Evolutionary conservation across 2,329 filamentous ascomycete species (phyloP).

Genomic region (Phialocephala sp.): DNA sequence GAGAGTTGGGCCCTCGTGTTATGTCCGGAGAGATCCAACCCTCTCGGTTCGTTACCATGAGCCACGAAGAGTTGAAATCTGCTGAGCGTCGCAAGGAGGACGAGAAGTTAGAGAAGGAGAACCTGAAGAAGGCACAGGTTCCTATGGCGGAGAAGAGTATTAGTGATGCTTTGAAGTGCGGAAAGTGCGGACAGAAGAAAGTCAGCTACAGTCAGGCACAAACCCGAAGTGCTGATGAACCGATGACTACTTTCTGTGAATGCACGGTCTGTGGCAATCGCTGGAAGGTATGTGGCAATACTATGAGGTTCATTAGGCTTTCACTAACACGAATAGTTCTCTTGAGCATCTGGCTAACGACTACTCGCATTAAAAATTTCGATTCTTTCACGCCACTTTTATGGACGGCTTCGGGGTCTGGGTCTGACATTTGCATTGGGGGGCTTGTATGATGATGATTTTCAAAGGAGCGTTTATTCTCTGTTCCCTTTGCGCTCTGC

Average conservation of each 20-base stretch:
- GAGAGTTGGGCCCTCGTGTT: constrained; percentile 75
- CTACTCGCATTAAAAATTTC: constrained; percentile 20
- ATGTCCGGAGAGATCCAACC: constrained; percentile 75
- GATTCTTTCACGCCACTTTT: constrained; percentile 33
- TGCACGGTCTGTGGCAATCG: constrained; percentile 72
- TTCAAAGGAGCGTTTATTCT: constrained; percentile 1
- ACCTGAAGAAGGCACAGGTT: constrained; percentile 97
- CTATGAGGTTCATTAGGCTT: background rate
- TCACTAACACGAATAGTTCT: constrained; percentile 40
- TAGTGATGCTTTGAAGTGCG: constrained; percentile 84
- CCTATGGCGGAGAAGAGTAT: constrained; percentile 91
- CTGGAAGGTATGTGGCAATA: constrained; percentile 65
- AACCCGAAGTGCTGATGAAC: constrained; percentile 94
- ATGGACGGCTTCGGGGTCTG: constrained; percentile 41
- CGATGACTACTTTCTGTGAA: constrained; percentile 79
- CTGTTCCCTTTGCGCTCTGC: background rate
- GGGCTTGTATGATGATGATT: background rate
- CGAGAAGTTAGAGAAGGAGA: constrained; percentile 80
- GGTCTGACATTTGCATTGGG: constrained; percentile 18
- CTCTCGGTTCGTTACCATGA: constrained; percentile 82
- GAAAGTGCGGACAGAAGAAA: constrained; percentile 91
- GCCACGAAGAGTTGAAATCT: constrained; percentile 88
- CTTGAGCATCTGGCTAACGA: constrained; percentile 32
- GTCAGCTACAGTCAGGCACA: constrained; percentile 97
- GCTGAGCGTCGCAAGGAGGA: constrained; percentile 80